Base-by-base conservation (phyloP, 1,284 basidiomycete species). In the Microbotryum lychnidis-dioicae region DNA sequence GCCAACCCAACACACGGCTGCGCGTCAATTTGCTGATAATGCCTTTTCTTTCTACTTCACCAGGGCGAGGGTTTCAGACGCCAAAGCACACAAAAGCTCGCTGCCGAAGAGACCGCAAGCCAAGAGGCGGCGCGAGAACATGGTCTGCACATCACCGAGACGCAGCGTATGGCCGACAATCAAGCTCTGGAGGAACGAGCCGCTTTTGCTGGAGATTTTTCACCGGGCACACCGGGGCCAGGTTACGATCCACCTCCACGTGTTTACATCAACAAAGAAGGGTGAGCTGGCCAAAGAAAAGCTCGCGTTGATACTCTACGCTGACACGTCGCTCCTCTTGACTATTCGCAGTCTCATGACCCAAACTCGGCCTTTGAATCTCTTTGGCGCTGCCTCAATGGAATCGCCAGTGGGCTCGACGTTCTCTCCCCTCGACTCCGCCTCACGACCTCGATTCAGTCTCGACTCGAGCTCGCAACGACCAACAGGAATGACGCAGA, bases 231-330 rank as follows among this genome's bases (percentile, higher is more conserved):
- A 42, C 37, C 37, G 37, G 37, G 37, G 8, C 65, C 67, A 18
- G 54, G 64, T 27, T 62, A 66, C 48, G 56, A 47, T 7, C 55
- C 55, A 1, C 55, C 64, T 7, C 62, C 64, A 4, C 57, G 64
- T 16, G 63, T 62, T 50, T 69, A 69, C 54, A 67, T 69, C 57
- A 69, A 69, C 60, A 62, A 65, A 20, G 55, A 64, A 46, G 67
- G 67, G 64, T 67, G 27, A 47, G 61, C 44, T 18, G 10, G 1
- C 23, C 9, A 42, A 10, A 10, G 4, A 1, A 3, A 23, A 2
- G 8, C 6, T n/a, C 9, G 2, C 14, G 6, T 12, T 42, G 9
- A 8, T 9, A 2, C 14, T 27, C 8, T 0, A 0, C 20, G 18
- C 25, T 50, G 23, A 44, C 31, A 1, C 14, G 4, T 18, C 47